Evolutionary conservation across 768 basidiomycete genomes (phyloP).

Genomic region (Daedaleopsis nitida): DNA sequence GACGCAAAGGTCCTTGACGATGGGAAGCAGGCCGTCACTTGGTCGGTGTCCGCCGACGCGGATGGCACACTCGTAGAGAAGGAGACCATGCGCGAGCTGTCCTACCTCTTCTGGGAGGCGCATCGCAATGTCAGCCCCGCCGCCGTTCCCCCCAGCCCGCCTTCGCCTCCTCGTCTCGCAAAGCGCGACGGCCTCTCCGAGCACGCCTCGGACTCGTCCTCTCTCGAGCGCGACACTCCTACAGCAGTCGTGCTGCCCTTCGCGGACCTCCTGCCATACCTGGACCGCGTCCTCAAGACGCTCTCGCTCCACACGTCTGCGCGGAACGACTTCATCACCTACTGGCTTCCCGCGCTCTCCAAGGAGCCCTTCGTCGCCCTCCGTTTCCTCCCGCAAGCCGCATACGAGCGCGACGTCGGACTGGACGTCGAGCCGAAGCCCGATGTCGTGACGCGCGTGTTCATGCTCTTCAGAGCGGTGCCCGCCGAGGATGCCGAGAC

Average conservation of each 20-base stretch:
- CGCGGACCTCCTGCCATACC: neutral
- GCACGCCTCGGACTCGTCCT: slow-evolving; percentile 13
- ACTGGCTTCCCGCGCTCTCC: slow-evolving; percentile 46
- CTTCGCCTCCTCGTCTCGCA: neutral
- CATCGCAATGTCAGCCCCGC: slow-evolving; percentile 22
- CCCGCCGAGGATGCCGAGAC: slow-evolving; percentile 18
- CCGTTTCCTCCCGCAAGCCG: slow-evolving; percentile 46
- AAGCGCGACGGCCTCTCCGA: neutral
- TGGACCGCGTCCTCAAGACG: slow-evolving; percentile 5
- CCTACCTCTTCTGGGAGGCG: slow-evolving; percentile 7
- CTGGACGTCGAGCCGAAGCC: slow-evolving; percentile 42
- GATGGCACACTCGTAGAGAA: slow-evolving; percentile 1
- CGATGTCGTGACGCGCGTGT: slow-evolving; percentile 45
- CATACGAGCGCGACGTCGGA: slow-evolving; percentile 42
- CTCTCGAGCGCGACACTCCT: neutral
- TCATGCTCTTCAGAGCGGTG: slow-evolving; percentile 50
- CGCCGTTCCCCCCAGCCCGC: neutral
- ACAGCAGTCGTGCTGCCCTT: neutral
- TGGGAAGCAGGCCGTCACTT: neutral
- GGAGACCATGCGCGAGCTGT: neutral
- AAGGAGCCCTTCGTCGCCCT: slow-evolving; percentile 44
- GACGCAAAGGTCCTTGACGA: too few relatives aligned
- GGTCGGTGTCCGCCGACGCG: slow-evolving; percentile 1
- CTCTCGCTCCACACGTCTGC: slow-evolving; percentile 46
- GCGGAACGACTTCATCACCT: slow-evolving; percentile 49